Evolutionary conservation across 2,329 filamentous ascomycete genomes (phyloP).

Genomic region (Sclerotinia glacialis): DNA sequence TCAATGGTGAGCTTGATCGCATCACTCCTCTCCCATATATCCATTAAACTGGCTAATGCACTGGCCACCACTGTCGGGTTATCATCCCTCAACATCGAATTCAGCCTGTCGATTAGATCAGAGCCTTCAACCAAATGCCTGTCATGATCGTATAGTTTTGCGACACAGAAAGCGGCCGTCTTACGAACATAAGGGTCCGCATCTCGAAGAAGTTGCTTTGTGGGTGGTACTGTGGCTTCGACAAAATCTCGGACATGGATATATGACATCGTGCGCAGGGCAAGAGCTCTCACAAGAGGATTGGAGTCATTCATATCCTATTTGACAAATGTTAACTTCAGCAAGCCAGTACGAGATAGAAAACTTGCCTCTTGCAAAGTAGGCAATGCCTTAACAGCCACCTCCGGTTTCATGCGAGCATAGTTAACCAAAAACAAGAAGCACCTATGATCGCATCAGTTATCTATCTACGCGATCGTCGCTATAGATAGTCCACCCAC

Average conservation of each 20-base stretch:
- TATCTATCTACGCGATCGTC: neutral
- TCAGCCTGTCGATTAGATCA: slow-evolving; percentile 87
- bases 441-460: slow-evolving; percentile 61
- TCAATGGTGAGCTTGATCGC: slow-evolving; percentile 98
- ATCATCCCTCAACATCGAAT: slow-evolving; percentile 86
- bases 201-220: slow-evolving; percentile 81
- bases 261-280: slow-evolving; percentile 93
- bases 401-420: slow-evolving; percentile 87
- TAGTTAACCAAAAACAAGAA: slow-evolving; percentile 98
- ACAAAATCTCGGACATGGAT: slow-evolving; percentile 96
- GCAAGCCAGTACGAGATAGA: neutral
- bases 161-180: slow-evolving; percentile 92
- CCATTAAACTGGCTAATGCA: slow-evolving; percentile 84
- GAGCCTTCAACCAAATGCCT: slow-evolving; percentile 83
- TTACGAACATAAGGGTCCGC: slow-evolving; percentile 95
- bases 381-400: slow-evolving; percentile 88
- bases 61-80: slow-evolving; percentile 97
- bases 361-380: slow-evolving; percentile 71
- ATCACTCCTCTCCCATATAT: slow-evolving; percentile 98
- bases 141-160: slow-evolving; percentile 97
- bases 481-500: slow-evolving; percentile 50
- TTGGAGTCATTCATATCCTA: slow-evolving; percentile 93
- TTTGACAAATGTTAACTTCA: neutral
- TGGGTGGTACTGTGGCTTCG: slow-evolving; percentile 79
- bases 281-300: slow-evolving; percentile 86